Evolutionary conservation across 805 yeast genomes (phyloP), one percentile per base, ranked within the genome.

Genomic region (Kluyveromyces siamensis): DNA sequence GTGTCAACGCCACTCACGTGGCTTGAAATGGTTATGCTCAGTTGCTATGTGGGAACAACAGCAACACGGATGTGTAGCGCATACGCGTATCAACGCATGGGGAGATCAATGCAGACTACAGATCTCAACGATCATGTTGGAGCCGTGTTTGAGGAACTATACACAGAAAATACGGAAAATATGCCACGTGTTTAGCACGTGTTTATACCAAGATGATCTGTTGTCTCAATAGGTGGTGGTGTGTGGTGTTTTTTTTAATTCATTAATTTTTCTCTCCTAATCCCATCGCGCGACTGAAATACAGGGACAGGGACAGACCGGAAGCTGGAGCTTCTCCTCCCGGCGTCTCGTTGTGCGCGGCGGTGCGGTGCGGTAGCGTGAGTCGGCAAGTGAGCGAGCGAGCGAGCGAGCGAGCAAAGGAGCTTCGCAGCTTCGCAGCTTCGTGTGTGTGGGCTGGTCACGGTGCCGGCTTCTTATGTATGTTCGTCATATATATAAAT

Each of bases 91-190:
- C 67, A 70, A 17, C 71, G 72, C 44, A 74, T 80, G 50, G 86
- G 87, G 1, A 70, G 98, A 45, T 76, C 93, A 2, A 82, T 88
- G 87, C 88, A 87, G 59, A 87, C 99, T 0, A 79, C 88, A 3
- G 87, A 90, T 61, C 69, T 91, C 30, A 89, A 88, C 52, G 73
- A 76, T 44, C 75, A 72, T 50, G 80, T 93, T 25, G 83, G 84
- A 0, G 72, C 69, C 8, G 82, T 89, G 0, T 90, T 76, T 61
- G 65, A 59, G n/a, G 73, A 70, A 46, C 50, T 79, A 2, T 77
- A 72, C 27, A 13, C 14, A 11, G 35, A 30, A 30, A 30, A 48
- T 21, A 21, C 25, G 25, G 6, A 70, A 11, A 59, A 11, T 14
- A 33, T 19, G 36, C 25, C 43, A 18, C 27, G 43, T 40, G 43